These are phyloP conservation scores for Globisporangium acanthophoron DNA, from an alignment of 352 stramenopile species.

Conservation along the genomic window DNA sequence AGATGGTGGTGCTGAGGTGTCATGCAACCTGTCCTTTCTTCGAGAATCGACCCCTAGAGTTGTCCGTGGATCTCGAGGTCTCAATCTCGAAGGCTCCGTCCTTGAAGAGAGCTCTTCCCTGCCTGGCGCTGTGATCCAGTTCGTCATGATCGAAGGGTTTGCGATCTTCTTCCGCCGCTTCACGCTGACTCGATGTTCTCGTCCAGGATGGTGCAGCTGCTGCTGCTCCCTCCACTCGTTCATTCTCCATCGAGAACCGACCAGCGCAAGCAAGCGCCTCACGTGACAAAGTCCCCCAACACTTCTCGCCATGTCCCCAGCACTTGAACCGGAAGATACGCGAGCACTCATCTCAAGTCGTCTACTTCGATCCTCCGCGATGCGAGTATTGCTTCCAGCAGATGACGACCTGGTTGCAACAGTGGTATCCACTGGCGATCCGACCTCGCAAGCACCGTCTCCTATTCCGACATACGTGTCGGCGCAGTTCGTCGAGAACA, in stretches of 20 bases:
- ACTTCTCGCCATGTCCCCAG: neutral
- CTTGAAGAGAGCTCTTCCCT: too few species aligned
- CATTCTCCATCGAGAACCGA: neutral
- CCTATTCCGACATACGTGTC: neutral
- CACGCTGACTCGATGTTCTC: neutral
- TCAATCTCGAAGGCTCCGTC: too few species aligned
- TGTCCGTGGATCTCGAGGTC: too few species aligned
- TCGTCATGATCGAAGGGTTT: neutral
- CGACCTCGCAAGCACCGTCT: neutral
- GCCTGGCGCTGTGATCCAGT: too few species aligned
- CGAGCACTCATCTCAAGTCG: neutral
- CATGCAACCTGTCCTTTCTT: neutral
- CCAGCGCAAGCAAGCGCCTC: too few species aligned
- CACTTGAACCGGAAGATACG: neutral
- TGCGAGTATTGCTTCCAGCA: neutral
- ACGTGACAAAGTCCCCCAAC: neutral
- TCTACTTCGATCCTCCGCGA: neutral
- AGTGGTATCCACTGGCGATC: neutral
- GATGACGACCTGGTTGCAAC: neutral
- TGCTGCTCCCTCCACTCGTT: neutral
- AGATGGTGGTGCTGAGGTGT: neutral
- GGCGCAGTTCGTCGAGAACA: slow-evolving; percentile 6
- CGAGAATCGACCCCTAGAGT: too few species aligned
- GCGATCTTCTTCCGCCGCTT: neutral
- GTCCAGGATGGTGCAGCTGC: neutral